These are phyloP conservation scores for Yueomyces sp. DNA, from an alignment of 805 yeast genomes.

Conservation along the genomic window DNA sequence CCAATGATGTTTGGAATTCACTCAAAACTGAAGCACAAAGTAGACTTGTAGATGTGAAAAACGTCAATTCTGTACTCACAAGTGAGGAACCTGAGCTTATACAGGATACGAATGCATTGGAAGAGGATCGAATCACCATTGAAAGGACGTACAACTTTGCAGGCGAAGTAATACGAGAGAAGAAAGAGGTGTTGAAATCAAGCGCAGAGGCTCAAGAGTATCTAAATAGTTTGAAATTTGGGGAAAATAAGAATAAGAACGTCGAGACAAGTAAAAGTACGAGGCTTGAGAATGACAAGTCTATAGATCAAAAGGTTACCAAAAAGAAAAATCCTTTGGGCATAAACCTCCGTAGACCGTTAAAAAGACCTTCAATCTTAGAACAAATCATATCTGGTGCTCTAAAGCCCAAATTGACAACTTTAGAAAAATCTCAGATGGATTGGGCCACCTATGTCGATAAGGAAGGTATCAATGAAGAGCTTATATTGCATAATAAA, in stretches of 20 bases:
- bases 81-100: conserved; percentile 5
- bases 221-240: conserved; percentile 38
- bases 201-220: conserved; percentile 86
- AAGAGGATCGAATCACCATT: conserved; percentile 49
- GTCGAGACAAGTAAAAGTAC: not conserved
- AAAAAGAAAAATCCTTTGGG: conserved; percentile 9
- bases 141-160: conserved; percentile 79
- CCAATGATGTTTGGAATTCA: conserved; percentile 42
- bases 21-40: conserved; percentile 27
- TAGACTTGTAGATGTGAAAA: conserved; percentile 9
- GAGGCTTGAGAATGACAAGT: not conserved
- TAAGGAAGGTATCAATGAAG: conserved; percentile 70
- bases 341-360: conserved; percentile 32
- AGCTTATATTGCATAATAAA: conserved; percentile 65
- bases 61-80: not conserved
- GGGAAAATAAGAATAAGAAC: conserved; percentile 10
- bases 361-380: conserved; percentile 62
- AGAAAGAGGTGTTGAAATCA: conserved; percentile 57
- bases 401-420: conserved; percentile 68
- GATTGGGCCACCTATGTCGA: conserved; percentile 96
- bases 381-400: conserved; percentile 63
- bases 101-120: conserved; percentile 1
- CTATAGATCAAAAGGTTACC: conserved; percentile 11
- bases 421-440: conserved; percentile 80
- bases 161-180: conserved; percentile 67